These are phyloP conservation scores for Mucor mucedo DNA, from an alignment of 371 early-diverging fungal genomes.

Conservation along the genomic window DNA sequence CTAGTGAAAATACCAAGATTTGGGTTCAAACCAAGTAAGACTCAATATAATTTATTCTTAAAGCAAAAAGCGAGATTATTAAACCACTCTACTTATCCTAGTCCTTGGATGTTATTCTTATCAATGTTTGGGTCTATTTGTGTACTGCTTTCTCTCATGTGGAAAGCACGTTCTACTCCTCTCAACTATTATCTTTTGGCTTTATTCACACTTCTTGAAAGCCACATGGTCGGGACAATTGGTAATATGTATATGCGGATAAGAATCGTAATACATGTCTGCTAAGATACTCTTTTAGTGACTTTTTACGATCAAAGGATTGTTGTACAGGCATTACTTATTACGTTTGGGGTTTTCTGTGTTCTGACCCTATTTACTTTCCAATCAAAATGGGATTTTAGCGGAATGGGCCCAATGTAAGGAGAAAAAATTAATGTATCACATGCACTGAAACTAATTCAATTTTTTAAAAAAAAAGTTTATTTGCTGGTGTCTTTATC, in stretches of 20 bases:
- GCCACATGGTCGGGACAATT: conserved; percentile 67
- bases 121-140: conserved; percentile 53
- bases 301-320: conserved; percentile 57
- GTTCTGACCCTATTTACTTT: conserved; percentile 75
- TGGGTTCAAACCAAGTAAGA: conserved; percentile 62
- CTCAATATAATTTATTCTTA: conserved; percentile 4
- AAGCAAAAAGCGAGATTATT: neutral
- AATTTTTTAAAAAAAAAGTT: neutral
- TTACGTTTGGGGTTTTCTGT: conserved; percentile 75
- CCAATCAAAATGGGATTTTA: conserved; percentile 76
- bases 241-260: conserved; percentile 23
- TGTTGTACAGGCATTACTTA: conserved; percentile 74
- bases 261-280: neutral
- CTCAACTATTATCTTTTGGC: conserved; percentile 65
- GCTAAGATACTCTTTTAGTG: conserved; percentile 29
- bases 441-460: neutral
- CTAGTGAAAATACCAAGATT: conserved; percentile 45
- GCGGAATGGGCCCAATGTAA: conserved; percentile 65
- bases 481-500: conserved; percentile 51
- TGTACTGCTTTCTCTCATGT: conserved; percentile 60
- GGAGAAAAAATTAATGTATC: conserved; percentile 7
- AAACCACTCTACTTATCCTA: conserved; percentile 7
- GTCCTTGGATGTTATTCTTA: conserved; percentile 43
- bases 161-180: conserved; percentile 70
- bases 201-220: conserved; percentile 71